Evolutionary conservation across 2,329 filamentous ascomycete species (phyloP).

Genomic region (Trichoderma atrobrunneum): DNA sequence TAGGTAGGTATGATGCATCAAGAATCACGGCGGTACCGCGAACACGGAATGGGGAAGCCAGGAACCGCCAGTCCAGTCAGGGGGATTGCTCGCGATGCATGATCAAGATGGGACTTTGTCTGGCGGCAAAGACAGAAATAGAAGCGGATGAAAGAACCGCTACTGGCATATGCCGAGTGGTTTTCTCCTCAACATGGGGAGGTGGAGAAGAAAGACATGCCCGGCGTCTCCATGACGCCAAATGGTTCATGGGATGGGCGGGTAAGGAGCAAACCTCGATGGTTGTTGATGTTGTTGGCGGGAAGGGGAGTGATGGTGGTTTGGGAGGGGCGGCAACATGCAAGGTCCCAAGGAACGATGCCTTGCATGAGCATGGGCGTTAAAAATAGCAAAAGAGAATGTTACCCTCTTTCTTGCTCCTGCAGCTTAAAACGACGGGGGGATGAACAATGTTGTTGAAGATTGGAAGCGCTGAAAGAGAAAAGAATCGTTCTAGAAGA

Average conservation of each 20-base stretch:
- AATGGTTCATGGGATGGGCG: neutral
- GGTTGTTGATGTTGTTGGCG: neutral
- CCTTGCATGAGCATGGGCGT: slow-evolving; percentile 1
- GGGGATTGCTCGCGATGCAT: neutral
- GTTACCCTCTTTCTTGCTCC: neutral
- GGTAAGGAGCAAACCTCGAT: neutral
- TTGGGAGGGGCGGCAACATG: neutral
- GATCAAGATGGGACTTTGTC: slow-evolving; percentile 1
- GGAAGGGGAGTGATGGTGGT: neutral
- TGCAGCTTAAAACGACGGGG: neutral
- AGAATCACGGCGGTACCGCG: slow-evolving; percentile 11
- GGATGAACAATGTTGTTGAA: neutral
- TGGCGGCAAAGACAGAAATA: slow-evolving; percentile 12
- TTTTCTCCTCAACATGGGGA: neutral
- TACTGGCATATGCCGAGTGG: neutral
- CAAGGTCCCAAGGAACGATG: neutral
- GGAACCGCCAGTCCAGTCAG: slow-evolving; percentile 14
- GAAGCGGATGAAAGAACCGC: neutral
- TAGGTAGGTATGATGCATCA: neutral
- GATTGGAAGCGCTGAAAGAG: neutral
- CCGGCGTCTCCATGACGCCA: neutral
- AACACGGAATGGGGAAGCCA: slow-evolving; percentile 2
- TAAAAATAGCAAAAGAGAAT: neutral
- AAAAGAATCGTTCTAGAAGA: slow-evolving; percentile 17
- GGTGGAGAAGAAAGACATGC: neutral